Conservation (phyloP, 352 stramenopile species). For the Phytophthora foliorum region DNA sequence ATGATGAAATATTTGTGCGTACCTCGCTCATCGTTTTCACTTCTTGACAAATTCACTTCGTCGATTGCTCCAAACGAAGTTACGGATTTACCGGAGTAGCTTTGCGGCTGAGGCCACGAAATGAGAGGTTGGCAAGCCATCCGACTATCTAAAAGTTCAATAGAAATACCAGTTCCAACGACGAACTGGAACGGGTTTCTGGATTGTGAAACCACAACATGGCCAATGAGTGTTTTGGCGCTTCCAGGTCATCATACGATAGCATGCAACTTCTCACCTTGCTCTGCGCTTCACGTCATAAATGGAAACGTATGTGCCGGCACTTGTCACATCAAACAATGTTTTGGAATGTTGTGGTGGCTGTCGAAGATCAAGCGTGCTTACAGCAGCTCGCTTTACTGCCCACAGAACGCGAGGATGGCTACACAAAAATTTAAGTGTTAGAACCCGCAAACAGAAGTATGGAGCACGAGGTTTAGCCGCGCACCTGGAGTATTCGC, state of each 20-base stretch:
- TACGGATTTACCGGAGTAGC: constrained; percentile 29
- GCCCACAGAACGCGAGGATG: constrained; percentile 81
- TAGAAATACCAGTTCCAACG: constrained; percentile 67
- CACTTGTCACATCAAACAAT: constrained; percentile 62
- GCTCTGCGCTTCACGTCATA: constrained; percentile 71
- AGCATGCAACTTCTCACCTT: constrained; percentile 40
- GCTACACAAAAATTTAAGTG: constrained; percentile 34
- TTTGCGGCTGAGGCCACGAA: constrained; percentile 59
- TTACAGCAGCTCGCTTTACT: constrained; percentile 51
- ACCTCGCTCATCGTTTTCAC: constrained; percentile 44
- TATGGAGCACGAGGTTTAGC: not conserved
- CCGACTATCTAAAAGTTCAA: constrained; percentile 77
- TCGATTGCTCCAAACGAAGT: constrained; percentile 53
- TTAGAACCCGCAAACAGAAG: not conserved
- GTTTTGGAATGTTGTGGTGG: constrained; percentile 37
- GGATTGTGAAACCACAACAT: constrained; percentile 11
- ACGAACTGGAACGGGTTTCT: constrained; percentile 81
- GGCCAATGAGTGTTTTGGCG: not conserved
- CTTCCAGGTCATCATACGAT: not conserved
- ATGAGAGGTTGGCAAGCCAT: constrained; percentile 70
- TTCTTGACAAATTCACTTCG: constrained; percentile 50
- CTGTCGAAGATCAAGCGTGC: constrained; percentile 63
- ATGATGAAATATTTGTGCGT: not conserved
- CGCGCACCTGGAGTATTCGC: constrained; percentile 79
- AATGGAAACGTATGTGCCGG: constrained; percentile 54